Conservation (phyloP, 306 rosid genomes). For the Purshia tridentata region DNA sequence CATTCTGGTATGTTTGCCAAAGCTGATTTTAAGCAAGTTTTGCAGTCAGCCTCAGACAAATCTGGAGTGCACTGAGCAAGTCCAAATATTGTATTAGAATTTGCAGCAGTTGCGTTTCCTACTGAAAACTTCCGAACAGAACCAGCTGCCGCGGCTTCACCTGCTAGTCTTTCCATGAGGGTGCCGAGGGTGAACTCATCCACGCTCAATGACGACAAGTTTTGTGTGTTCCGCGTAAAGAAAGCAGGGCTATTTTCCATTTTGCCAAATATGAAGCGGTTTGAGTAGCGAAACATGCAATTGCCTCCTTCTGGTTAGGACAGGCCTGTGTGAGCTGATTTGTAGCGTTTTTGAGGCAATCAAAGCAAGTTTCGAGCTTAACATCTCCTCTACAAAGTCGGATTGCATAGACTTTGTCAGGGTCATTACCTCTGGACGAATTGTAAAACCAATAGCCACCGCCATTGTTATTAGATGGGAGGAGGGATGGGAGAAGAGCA, state of each 20-base stretch:
- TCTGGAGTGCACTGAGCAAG: constrained; percentile 22
- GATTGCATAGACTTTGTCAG: constrained; percentile 10
- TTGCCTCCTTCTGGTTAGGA: constrained; percentile 25
- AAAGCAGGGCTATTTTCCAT: not conserved
- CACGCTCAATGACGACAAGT: not conserved
- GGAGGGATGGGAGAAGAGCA: not conserved
- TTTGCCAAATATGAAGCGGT: not conserved
- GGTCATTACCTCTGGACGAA: not conserved
- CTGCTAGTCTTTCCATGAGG: not conserved
- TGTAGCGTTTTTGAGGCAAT: constrained; percentile 8
- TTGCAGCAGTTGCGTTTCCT: not conserved
- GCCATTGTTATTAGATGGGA: not conserved
- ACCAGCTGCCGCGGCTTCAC: constrained; percentile 5
- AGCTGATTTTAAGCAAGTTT: not conserved
- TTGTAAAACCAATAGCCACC: too few relatives aligned
- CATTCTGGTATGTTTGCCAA: not conserved
- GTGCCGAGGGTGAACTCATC: not conserved
- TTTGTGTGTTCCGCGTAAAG: not conserved
- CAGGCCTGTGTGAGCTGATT: not conserved
- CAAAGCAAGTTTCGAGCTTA: not conserved
- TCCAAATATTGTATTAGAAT: constrained; percentile 1
- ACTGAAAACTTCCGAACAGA: constrained; percentile 14
- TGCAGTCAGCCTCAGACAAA: constrained; percentile 5
- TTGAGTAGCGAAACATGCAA: constrained; percentile 30
- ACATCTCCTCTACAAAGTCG: constrained; percentile 27